Conservation (phyloP, 257 asterid genomes). For the Forsythia suspensa region DNA sequence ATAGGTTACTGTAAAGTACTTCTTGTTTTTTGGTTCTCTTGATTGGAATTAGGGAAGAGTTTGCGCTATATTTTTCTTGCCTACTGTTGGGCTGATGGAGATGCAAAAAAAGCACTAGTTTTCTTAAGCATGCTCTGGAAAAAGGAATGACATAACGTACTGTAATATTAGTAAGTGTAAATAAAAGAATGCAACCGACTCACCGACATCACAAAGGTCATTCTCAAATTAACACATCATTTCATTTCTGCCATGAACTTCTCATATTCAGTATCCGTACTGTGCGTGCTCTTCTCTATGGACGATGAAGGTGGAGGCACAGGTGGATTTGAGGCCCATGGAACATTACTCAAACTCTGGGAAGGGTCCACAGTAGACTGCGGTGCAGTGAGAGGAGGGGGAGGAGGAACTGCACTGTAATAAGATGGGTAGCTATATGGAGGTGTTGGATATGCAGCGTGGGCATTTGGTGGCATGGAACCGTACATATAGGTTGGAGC, state of each 20-base stretch:
- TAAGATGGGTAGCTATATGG: constrained; percentile 61
- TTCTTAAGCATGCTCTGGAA: no score
- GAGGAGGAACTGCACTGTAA: constrained; percentile 70
- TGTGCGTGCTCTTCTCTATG: constrained; percentile 50
- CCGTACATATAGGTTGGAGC: constrained; percentile 56
- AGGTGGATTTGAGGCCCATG: constrained; percentile 78
- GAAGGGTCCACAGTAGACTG: constrained; percentile 55
- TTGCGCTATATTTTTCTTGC: no score
- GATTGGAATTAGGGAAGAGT: no score
- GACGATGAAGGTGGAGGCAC: constrained; percentile 59
- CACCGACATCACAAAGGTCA: constrained; percentile 32
- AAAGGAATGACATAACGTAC: no score
- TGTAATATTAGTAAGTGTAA: no score
- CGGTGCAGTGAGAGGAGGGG: constrained; percentile 55
- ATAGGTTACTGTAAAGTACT: no score
- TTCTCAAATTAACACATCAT: constrained; percentile 25
- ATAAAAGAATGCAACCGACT: not conserved
- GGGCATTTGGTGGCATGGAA: constrained; percentile 60
- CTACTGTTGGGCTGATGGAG: no score
- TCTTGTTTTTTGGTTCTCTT: no score
- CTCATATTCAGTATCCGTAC: constrained; percentile 76
- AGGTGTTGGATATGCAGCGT: constrained; percentile 49
- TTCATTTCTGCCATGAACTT: constrained; percentile 95
- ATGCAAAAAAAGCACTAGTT: no score
- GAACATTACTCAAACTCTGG: constrained; percentile 58